These are phyloP conservation scores for Isatis tinctoria DNA, from an alignment of 345 rosid genomes.

Conservation along the genomic window DNA sequence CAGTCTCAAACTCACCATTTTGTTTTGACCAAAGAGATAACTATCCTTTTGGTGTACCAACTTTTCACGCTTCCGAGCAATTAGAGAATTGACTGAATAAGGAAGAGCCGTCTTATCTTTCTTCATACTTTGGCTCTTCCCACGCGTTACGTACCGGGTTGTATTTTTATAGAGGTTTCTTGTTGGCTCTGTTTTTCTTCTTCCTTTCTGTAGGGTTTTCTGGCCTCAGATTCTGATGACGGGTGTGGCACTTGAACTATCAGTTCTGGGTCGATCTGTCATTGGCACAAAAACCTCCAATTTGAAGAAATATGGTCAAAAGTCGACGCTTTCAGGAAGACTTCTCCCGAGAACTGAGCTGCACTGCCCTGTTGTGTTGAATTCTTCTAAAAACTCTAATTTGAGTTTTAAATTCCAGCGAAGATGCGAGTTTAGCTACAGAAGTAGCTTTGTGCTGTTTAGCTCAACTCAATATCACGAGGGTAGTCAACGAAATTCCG, in stretches of 20 bases:
- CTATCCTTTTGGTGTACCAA: constrained; percentile 21
- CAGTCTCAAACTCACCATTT: constrained; percentile 1
- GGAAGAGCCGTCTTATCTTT: constrained; percentile 24
- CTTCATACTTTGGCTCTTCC: constrained; percentile 22
- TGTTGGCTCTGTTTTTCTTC: not conserved
- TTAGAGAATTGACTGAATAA: constrained; percentile 14
- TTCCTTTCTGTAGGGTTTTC: not conserved
- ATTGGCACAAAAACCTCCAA: constrained; percentile 30
- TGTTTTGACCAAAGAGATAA: not conserved
- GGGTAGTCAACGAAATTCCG: constrained; percentile 11
- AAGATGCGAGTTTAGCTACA: constrained; percentile 21
- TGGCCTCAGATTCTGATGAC: constrained; percentile 11
- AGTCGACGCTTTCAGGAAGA: constrained; percentile 33
- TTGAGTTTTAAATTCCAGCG: constrained; percentile 16
- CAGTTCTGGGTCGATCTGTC: constrained; percentile 41
- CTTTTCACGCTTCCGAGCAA: constrained; percentile 13
- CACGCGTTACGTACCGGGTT: not conserved
- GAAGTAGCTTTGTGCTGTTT: constrained; percentile 24
- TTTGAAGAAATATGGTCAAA: constrained; percentile 31
- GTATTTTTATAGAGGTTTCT: not conserved
- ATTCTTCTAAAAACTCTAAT: constrained; percentile 4
- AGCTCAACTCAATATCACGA: constrained; percentile 26
- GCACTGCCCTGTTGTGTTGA: constrained; percentile 28
- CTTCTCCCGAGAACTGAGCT: constrained; percentile 23
- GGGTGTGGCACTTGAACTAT: constrained; percentile 48